Evolutionary conservation across 2,329 filamentous ascomycete genomes (phyloP), one percentile per base, ranked within the genome.

Genomic region (Cadophora luteo-olivacea): DNA sequence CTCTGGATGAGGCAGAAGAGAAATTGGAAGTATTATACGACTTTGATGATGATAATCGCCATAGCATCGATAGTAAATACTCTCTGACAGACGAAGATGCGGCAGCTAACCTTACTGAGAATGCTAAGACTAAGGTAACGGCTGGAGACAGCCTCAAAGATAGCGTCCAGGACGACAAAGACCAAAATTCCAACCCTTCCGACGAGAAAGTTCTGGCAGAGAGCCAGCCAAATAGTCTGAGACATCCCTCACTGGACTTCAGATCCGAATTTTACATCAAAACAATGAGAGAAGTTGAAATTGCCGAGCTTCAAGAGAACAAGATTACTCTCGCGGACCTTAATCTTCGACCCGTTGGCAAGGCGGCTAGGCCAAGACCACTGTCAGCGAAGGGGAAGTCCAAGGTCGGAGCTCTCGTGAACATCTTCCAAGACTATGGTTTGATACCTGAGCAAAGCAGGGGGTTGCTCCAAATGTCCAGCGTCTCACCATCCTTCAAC

Each of bases 361-460:
- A 69, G 69, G 69, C 66, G n/a, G 69, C 67, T 19, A 62, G 61
- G 5, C 33, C 48, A 45, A 64, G 22, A 33, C 48, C 49, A 33
- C 65, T 29, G 8, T 38, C 45, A 25, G 49, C 25, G 24, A 54
- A 65, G 14, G 29, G 45, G 33, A 52, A 58, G 36, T 32, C 55
- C 19, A 72, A 67, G 45, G 67, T 72, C 38, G 65, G 66, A 11
- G 68, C 66, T 25, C 64, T 75, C 7, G 68, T 75, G 11, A 68
- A 75, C 24, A 68, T 74, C 4, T 75, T 75, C 61, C 72, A 75
- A 52, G 65, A 69, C 4, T 70, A 64, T 32, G 68, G 70, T 22
- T 48, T 75, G 24, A 71, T 73, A 69, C 61, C 70, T 12, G 63
- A 68, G 24, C 61, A 38, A 12, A 29, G 63, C 2, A 67, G 49